Evolutionary conservation across 106 monocot species (phyloP), one percentile per base, ranked within the genome.

Genomic region (Apostasia ramifera): DNA sequence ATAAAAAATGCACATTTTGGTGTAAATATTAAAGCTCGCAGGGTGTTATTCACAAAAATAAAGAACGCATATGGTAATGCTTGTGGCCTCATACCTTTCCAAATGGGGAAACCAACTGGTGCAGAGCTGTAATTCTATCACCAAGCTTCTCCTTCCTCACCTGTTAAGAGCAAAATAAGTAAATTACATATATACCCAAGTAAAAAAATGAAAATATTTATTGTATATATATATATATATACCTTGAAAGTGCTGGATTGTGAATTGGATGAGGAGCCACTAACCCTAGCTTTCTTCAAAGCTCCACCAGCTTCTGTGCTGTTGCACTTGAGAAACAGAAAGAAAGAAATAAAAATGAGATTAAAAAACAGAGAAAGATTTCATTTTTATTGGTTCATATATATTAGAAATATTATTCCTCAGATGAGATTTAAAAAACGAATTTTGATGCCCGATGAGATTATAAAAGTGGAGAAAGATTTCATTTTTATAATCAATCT

Each of bases 141-240:
- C 94, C 94, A 45, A 94, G 47, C 72, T 85, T 94, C 80, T 94
- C 94, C 88, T 91, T 94, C 77, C 91, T 91, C 63, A 88, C 94
- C 94, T 94, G 79, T 56, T 4, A 15, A 63, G 26, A 74, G 8
- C 5, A 51, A 26, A 38, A 39, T 5, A 6, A 11, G 3, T 40
- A 47, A 15, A 64, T 57, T 2, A 13, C 9, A 53, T 40, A 52
- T 7, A 42, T 3, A 4, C 11, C 9, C 8, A 40, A 2, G 57
- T 6, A 45, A 1, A 59, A 46, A 49, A 12, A 1, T 60, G 15
- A 6, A 58, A 1, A 5, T 12, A 13, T 70, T 57, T 3, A 57
- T 9, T 44, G 5, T 2, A 69, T 2, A 61, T 5, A 73, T 9
- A 38, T 53, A 44, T 51, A 41, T 2, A 66, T 13, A 58, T 58